Evolutionary conservation across 768 basidiomycete genomes (phyloP).

Genomic region (Lactarius quietus): DNA sequence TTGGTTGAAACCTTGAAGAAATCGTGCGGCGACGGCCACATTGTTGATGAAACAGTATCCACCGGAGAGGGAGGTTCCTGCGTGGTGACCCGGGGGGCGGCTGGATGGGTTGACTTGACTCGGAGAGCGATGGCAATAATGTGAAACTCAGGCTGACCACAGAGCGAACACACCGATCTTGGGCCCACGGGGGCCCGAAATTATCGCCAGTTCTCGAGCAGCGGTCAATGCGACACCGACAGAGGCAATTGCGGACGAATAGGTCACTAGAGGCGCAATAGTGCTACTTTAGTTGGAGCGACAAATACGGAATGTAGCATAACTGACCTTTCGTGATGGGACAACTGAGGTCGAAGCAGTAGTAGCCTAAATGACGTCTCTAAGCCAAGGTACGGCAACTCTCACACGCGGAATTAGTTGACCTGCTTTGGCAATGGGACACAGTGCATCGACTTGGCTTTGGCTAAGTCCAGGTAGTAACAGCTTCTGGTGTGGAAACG

Average conservation of each 20-base stretch:
- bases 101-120: constrained; percentile 9
- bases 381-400: neutral
- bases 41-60: constrained; percentile 38
- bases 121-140: neutral
- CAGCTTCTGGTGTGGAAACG: constrained; percentile 31
- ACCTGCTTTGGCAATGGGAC: constrained; percentile 31
- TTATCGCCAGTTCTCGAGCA: constrained; percentile 19
- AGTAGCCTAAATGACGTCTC: constrained; percentile 26
- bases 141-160: constrained; percentile 23
- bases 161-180: constrained; percentile 28
- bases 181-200: constrained; percentile 3
- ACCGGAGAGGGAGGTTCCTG: constrained; percentile 31
- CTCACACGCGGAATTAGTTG: neutral
- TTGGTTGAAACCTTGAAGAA: constrained; percentile 25
- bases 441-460: constrained; percentile 4
- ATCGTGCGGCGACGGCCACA: constrained; percentile 33
- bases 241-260: constrained; percentile 31
- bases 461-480: constrained; percentile 8
- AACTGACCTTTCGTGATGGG: constrained; percentile 33
- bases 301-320: neutral
- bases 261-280: constrained; percentile 29
- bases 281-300: neutral
- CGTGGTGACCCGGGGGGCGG: constrained; percentile 37
- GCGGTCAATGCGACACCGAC: constrained; percentile 31
- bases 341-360: constrained; percentile 35